Base-by-base conservation (phyloP, 495 filamentous ascomycete species). In the Tuber aestivum region DNA sequence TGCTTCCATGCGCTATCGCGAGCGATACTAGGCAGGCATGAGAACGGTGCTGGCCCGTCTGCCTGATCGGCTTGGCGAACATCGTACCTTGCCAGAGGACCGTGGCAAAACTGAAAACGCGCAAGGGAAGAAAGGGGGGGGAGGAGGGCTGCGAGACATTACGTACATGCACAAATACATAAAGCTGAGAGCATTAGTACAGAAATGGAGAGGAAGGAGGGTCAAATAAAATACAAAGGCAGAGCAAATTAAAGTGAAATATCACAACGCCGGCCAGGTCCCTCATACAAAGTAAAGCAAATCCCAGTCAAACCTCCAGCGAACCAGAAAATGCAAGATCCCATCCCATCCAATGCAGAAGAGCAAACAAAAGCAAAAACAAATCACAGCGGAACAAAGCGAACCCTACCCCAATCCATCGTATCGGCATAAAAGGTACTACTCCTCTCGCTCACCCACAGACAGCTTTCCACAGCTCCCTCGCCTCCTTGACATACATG, bases 401-500 rank as follows among this genome's bases (percentile, higher is more conserved):
- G 9, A 50, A 27, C 50, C 50, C 18, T 20, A 20, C 48, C 21
- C 21, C 45, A n/a, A n/a, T 45, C 44, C 44, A 50, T n/a, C 48
- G 23, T 2, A 10, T 21, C 21, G 23, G 20, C 48, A 56, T 56
- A 40, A 1, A 65, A 65, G 32, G 32, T 1, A 1, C n/a, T 12
- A 6, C 27, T 65, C 56, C 56, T 27, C 1, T 16, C 27, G 18
- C 12, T 65, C 56, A 74, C 69, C 78, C 78, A 32, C 75, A 81
- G 45, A 82, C 45, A 20, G 27, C 72, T 27, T 56, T 80, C 81
- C 81, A 83, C 69, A 83, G 41, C 70, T 80, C 82, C 76, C 79
- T 79, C 32, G 79, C 82, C 71, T 80, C 82, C 77, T 82, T 83
- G 75, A 83, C 75, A 75, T 83, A 86, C 61, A 85, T 83, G 74